A percentile compares a stretch with the other conserved stretches of the same genome.
phyloP scores from a whole-genome alignment of 306 rosid genomes.

The Corylus avellana region DNA sequence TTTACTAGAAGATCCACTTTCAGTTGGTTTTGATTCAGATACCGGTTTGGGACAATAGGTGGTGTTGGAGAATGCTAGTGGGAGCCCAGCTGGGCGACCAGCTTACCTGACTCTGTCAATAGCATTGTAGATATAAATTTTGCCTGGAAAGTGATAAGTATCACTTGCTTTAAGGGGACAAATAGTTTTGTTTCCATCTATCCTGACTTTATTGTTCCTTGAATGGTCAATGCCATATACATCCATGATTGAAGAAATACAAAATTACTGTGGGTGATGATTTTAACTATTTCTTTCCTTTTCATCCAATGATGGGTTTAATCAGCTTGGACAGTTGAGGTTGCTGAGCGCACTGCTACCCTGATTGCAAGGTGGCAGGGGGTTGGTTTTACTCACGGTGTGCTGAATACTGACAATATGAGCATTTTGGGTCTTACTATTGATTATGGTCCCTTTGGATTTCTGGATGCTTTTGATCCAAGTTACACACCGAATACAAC shows the following conservation, averaged over 20 bases:
- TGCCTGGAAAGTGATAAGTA: background rate
- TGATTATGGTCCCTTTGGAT: conserved; percentile 98
- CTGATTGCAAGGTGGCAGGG: conserved; percentile 97
- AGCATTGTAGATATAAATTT: background rate
- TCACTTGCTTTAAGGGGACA: background rate
- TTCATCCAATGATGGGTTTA: conserved; percentile 25
- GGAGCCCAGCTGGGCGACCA: background rate
- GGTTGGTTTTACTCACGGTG: conserved; percentile 98
- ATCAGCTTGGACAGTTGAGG: conserved; percentile 92
- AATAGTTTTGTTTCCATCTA: background rate
- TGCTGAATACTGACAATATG: conserved; percentile 98
- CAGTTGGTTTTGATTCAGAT: background rate
- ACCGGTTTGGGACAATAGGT: background rate
- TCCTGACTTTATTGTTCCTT: background rate
- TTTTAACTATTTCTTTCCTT: conserved; percentile 12
- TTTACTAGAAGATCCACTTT: background rate
- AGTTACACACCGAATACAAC: conserved; percentile 93
- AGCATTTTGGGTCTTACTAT: conserved; percentile 97
- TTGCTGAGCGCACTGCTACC: conserved; percentile 95
- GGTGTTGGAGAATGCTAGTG: background rate
- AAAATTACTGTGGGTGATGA: background rate
- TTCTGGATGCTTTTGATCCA: conserved; percentile 99
- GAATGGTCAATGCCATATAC: background rate
- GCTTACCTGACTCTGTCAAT: background rate
- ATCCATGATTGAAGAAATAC: background rate